phyloP scores from a whole-genome alignment of 1,284 basidiomycete species.

The Ustilago curta region DNA sequence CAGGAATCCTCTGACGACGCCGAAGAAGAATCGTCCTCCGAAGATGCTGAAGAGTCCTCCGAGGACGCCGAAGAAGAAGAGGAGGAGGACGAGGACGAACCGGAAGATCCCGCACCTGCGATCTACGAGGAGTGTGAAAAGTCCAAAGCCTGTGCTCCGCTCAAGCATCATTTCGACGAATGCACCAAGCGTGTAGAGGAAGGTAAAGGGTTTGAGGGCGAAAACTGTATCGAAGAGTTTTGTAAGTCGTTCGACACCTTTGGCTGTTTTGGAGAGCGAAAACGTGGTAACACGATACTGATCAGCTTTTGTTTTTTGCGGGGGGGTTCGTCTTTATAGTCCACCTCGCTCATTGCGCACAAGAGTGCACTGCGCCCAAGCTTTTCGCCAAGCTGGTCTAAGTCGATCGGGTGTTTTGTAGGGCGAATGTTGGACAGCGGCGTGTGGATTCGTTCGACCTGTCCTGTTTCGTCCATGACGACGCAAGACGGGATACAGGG shows the following conservation, averaged over 20 bases:
- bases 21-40: slow-evolving; percentile 23
- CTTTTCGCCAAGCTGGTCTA: slow-evolving; percentile 63
- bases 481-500: too few species aligned
- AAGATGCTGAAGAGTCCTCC: slow-evolving; percentile 54
- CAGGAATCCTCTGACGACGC: slow-evolving; percentile 43
- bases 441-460: too few species aligned
- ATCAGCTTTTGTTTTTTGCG: slow-evolving; percentile 4
- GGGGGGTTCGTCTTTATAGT: slow-evolving; percentile 18
- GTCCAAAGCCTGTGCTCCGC: slow-evolving; percentile 62
- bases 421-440: too few species aligned
- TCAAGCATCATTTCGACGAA: slow-evolving; percentile 69
- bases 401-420: background rate
- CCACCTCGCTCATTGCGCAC: slow-evolving; percentile 66
- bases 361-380: slow-evolving; percentile 66
- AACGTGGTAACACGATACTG: background rate
- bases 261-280: too few species aligned
- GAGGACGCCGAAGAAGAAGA: slow-evolving; percentile 49
- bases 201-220: slow-evolving; percentile 66
- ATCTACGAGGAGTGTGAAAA: slow-evolving; percentile 67
- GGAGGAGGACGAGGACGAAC: slow-evolving; percentile 34
- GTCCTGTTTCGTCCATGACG: too few species aligned
- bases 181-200: slow-evolving; percentile 66
- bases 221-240: slow-evolving; percentile 69
- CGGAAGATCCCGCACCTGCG: slow-evolving; percentile 39
- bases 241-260: slow-evolving; percentile 55